Conservation (phyloP, 441 rosid species). For the Eutrema salsugineum region DNA sequence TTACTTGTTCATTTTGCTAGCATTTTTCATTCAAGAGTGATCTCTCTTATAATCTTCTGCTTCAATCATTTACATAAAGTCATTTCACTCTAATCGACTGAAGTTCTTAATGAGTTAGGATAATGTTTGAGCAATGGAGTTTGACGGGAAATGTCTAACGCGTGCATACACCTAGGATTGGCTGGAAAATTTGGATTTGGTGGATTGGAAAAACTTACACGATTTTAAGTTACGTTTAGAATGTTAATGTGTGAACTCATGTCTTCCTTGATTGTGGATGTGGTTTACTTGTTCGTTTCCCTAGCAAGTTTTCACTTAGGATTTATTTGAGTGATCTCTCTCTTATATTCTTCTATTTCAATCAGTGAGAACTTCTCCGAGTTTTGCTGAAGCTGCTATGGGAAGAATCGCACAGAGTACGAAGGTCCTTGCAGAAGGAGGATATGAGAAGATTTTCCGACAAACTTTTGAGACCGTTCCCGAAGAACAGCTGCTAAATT, state of each 20-base stretch:
- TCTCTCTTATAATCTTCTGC: not conserved
- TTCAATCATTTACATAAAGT: conserved; percentile 6
- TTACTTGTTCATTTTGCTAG: conserved; percentile 3
- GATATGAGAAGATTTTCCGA: conserved; percentile 78
- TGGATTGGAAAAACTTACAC: not conserved
- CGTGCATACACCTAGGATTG: not conserved
- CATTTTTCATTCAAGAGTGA: not conserved
- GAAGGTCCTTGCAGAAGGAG: conserved; percentile 90
- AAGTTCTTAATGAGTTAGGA: not conserved
- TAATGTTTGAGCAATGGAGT: not conserved
- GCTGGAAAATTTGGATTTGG: not conserved
- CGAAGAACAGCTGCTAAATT: conserved; percentile 66
- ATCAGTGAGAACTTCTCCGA: conserved; percentile 88
- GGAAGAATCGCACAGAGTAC: conserved; percentile 93
- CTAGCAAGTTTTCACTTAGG: not conserved
- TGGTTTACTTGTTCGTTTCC: not conserved
- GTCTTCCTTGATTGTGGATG: not conserved
- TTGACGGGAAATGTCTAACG: not conserved
- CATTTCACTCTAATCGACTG: not conserved
- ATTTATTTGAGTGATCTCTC: not conserved
- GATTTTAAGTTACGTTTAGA: not conserved
- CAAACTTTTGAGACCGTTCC: conserved; percentile 83
- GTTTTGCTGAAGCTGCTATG: conserved; percentile 87
- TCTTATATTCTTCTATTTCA: not conserved
- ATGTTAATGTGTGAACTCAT: not conserved